Conservation (phyloP, 352 stramenopile genomes). For the Phytophthora vignae region DNA sequence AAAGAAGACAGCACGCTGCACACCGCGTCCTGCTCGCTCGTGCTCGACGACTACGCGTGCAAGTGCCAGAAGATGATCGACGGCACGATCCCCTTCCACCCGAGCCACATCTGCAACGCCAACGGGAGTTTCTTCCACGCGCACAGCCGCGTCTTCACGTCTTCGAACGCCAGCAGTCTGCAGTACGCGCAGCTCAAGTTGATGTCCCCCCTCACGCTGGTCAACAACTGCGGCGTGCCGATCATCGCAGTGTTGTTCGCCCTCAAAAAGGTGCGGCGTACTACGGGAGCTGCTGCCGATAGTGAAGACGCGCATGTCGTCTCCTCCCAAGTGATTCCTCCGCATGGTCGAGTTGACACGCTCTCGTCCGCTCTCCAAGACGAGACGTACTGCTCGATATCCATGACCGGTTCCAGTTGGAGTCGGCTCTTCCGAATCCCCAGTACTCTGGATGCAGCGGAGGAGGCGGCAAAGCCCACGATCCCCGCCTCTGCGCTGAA, state of each 20-base stretch:
- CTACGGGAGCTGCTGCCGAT: constrained; percentile 51
- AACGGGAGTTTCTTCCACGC: constrained; percentile 82
- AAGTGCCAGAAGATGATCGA: constrained; percentile 85
- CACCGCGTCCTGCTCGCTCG: constrained; percentile 69
- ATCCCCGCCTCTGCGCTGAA: constrained; percentile 15
- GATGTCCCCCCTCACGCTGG: constrained; percentile 69
- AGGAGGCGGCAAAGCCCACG: constrained; percentile 3
- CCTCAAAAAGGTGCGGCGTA: constrained; percentile 79
- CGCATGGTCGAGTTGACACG: constrained; percentile 61
- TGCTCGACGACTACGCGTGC: constrained; percentile 80
- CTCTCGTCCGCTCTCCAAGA: constrained; percentile 78
- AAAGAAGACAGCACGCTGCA: constrained; percentile 68
- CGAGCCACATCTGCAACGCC: constrained; percentile 70
- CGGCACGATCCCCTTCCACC: constrained; percentile 72
- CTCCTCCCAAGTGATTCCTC: constrained; percentile 65
- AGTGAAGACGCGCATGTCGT: constrained; percentile 83
- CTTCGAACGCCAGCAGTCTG: constrained; percentile 69
- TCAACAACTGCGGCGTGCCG: constrained; percentile 82
- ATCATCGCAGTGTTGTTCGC: constrained; percentile 78
- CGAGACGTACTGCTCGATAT: constrained; percentile 78
- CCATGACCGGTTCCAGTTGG: constrained; percentile 82
- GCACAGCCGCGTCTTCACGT: constrained; percentile 65
- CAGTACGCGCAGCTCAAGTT: constrained; percentile 78
- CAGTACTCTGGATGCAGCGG: constrained; percentile 31
- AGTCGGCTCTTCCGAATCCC: constrained; percentile 77